A percentile compares a stretch with the other conserved stretches of the same genome.
Conservation (phyloP, 106 monocot species). For the Apostasia ramifera region DNA sequence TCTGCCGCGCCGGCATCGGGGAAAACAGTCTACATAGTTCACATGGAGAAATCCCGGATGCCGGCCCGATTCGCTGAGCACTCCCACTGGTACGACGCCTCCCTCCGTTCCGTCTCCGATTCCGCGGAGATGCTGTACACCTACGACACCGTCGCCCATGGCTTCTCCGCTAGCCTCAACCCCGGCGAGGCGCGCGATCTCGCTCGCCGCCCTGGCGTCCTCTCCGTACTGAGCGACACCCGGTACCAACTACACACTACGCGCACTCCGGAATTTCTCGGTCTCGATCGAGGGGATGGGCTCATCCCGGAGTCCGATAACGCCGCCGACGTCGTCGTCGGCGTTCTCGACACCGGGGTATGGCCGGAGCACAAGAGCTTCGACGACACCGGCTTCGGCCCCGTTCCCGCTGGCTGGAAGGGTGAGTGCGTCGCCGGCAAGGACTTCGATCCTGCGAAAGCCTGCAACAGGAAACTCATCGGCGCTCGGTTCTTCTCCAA, state of each 20-base stretch:
- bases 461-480: conserved; percentile 86
- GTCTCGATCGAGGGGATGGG: conserved; percentile 26
- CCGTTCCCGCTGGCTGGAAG: conserved; percentile 72
- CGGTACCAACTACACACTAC: conserved; percentile 93
- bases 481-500: conserved; percentile 79
- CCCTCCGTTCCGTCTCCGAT: conserved; percentile 67
- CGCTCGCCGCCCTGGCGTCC: conserved; percentile 34
- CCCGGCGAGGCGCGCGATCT: conserved; percentile 41
- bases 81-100: conserved; percentile 70
- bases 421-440: conserved; percentile 61
- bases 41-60: conserved; percentile 68
- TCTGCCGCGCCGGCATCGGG: not conserved
- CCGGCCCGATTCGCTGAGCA: conserved; percentile 51
- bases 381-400: conserved; percentile 76
- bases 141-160: conserved; percentile 73
- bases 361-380: conserved; percentile 84
- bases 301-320: conserved; percentile 34
- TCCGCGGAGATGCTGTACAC: conserved; percentile 67
- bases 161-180: conserved; percentile 76
- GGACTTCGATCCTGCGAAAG: conserved; percentile 43
- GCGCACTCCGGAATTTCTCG: conserved; percentile 86
- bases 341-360: conserved; percentile 91
- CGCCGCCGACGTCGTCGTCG: conserved; percentile 64
- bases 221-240: conserved; percentile 66
- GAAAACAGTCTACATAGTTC: conserved; percentile 69